Conservation (phyloP, 1,139 yeast species). For the Pichia sp. region DNA sequence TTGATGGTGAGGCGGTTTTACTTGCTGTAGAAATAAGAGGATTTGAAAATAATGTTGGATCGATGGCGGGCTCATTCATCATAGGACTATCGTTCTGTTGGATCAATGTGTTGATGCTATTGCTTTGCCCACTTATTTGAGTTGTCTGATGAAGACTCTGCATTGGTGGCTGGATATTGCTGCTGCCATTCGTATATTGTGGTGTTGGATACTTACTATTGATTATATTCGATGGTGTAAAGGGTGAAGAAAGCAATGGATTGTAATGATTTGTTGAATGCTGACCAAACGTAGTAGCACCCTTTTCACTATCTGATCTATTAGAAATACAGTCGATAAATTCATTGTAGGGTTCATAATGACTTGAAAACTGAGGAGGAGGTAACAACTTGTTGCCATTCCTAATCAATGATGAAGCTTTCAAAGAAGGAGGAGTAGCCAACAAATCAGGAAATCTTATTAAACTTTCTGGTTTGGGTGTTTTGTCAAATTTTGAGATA, state of each 20-base stretch:
- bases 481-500: background rate
- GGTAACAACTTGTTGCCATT: background rate
- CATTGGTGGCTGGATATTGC: background rate
- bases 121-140: background rate
- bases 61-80: conserved; percentile 4
- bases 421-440: conserved; percentile 11
- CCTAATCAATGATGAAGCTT: background rate
- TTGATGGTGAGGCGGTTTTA: background rate
- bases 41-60: conserved; percentile 9
- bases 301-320: conserved; percentile 1
- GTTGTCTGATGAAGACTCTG: background rate
- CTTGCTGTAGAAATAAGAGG: background rate
- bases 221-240: background rate
- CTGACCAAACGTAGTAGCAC: background rate
- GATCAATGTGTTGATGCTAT: background rate
- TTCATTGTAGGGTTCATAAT: conserved; percentile 4
- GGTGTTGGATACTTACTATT: conserved; percentile 2
- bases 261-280: background rate
- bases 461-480: background rate
- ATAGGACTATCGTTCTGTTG: background rate
- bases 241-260: conserved; percentile 1
- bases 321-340: conserved; percentile 7
- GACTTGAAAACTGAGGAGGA: background rate
- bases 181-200: background rate
- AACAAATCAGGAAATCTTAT: conserved; percentile 2